Percentiles rank a stretch among this genome's conserved stretches.
Conservation (phyloP, 495 filamentous ascomycete genomes). For the Corynascus novoguineensis region DNA sequence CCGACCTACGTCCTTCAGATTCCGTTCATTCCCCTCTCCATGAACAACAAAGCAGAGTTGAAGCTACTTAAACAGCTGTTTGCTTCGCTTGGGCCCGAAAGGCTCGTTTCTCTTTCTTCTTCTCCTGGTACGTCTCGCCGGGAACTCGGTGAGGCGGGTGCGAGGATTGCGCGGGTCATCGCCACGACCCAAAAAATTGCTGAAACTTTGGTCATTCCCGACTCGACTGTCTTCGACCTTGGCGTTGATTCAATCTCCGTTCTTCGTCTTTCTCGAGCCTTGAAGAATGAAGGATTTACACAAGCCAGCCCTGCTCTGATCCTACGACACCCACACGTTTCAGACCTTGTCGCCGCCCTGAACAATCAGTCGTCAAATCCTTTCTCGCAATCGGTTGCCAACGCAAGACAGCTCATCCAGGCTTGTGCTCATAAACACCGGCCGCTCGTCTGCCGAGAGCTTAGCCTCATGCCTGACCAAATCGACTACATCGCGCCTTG, state of each 20-base stretch:
- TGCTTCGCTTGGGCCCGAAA: slow-evolving; percentile 50
- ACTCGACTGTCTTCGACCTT: slow-evolving; percentile 70
- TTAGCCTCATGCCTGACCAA: slow-evolving; percentile 40
- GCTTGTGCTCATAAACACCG: slow-evolving; percentile 29
- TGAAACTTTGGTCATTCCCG: slow-evolving; percentile 39
- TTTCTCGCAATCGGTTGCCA: neutral
- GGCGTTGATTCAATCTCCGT: slow-evolving; percentile 80
- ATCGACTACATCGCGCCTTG: slow-evolving; percentile 70
- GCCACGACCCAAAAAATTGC: slow-evolving; percentile 42
- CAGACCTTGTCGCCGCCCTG: slow-evolving; percentile 22
- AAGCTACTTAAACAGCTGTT: slow-evolving; percentile 58
- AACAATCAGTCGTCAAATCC: neutral
- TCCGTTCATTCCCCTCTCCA: slow-evolving; percentile 57
- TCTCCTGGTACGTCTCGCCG: neutral
- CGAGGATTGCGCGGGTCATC: slow-evolving; percentile 49
- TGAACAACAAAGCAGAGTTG: slow-evolving; percentile 71
- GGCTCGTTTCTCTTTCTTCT: slow-evolving; percentile 34
- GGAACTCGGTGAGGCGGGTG: slow-evolving; percentile 37
- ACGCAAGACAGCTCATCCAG: slow-evolving; percentile 23
- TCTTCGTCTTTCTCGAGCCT: slow-evolving; percentile 52
- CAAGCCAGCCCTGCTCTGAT: slow-evolving; percentile 57
- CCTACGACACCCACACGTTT: slow-evolving; percentile 52
- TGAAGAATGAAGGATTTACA: slow-evolving; percentile 50
- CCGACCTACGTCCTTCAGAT: slow-evolving; percentile 67
- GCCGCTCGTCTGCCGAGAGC: slow-evolving; percentile 35